Evolutionary conservation across 1,284 basidiomycete species (phyloP).

Genomic region (Anthracocystis panici-leucophaei): DNA sequence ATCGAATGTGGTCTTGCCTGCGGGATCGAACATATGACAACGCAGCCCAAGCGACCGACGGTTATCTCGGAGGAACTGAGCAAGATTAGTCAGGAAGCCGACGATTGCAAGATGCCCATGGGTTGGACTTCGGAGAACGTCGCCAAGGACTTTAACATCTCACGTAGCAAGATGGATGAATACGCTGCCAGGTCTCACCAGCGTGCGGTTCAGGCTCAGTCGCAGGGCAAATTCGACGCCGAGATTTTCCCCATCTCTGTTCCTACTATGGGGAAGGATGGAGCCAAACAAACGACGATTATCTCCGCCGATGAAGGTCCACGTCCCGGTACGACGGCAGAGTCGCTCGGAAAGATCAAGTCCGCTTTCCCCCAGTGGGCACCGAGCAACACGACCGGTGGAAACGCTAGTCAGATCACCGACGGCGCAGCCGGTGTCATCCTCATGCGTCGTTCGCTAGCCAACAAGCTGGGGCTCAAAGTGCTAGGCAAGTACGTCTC

Average conservation of each 20-base stretch:
- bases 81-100: constrained; percentile 51
- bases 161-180: constrained; percentile 85
- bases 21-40: constrained; percentile 83
- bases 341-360: constrained; percentile 77
- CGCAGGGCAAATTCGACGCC: constrained; percentile 77
- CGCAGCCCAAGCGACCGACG: constrained; percentile 47
- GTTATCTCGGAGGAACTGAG: constrained; percentile 52
- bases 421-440: constrained; percentile 88
- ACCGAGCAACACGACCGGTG: constrained; percentile 82
- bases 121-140: constrained; percentile 87
- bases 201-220: constrained; percentile 76
- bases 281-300: constrained; percentile 74
- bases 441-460: constrained; percentile 86
- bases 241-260: constrained; percentile 80
- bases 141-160: constrained; percentile 79
- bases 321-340: constrained; percentile 80
- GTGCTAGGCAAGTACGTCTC: constrained; percentile 83
- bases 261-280: constrained; percentile 74
- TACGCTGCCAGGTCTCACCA: constrained; percentile 85
- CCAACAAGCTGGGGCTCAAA: constrained; percentile 80
- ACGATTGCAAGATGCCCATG: constrained; percentile 76
- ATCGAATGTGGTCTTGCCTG: constrained; percentile 86
- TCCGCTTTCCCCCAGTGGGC: constrained; percentile 91
- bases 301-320: constrained; percentile 85
- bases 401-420: constrained; percentile 84